These are phyloP conservation scores for Polygonum maritimum DNA, from an alignment of 148 eudicot genomes.

Conservation along the genomic window DNA sequence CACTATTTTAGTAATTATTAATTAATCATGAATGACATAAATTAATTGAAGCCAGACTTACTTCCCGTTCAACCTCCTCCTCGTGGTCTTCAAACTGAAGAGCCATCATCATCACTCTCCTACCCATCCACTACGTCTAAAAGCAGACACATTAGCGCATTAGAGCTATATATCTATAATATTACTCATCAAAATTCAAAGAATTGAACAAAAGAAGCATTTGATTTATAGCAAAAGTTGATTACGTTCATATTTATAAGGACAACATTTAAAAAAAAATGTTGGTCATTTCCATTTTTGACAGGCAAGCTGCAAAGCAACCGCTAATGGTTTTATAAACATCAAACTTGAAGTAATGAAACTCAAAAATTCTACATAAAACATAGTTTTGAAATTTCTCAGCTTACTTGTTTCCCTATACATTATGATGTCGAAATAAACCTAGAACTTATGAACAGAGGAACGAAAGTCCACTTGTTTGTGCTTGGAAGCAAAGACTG, in stretches of 20 bases:
- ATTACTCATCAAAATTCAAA: background rate
- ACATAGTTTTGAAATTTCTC: background rate
- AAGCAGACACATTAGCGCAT: background rate
- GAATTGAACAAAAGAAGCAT: background rate
- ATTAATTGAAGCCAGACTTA: no score
- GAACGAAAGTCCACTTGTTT: constrained; percentile 63
- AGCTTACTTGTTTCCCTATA: background rate
- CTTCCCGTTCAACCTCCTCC: no score
- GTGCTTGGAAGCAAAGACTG: constrained; percentile 43
- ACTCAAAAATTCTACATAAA: background rate
- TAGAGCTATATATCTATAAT: background rate
- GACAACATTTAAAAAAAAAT: background rate
- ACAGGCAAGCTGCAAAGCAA: background rate
- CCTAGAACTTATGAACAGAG: constrained; percentile 55
- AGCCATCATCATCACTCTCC: background rate
- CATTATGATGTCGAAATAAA: background rate
- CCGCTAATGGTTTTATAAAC: background rate
- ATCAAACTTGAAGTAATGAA: background rate
- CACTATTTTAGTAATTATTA: no score
- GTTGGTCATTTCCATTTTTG: background rate
- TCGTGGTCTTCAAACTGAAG: background rate
- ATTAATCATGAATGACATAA: no score
- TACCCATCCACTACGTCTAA: background rate
- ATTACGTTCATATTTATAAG: no score
- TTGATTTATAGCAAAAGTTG: background rate